A percentile compares a stretch with the other conserved stretches of the same genome.
phyloP scores from a whole-genome alignment of 441 rosid genomes.

The Geranium incanum region DNA sequence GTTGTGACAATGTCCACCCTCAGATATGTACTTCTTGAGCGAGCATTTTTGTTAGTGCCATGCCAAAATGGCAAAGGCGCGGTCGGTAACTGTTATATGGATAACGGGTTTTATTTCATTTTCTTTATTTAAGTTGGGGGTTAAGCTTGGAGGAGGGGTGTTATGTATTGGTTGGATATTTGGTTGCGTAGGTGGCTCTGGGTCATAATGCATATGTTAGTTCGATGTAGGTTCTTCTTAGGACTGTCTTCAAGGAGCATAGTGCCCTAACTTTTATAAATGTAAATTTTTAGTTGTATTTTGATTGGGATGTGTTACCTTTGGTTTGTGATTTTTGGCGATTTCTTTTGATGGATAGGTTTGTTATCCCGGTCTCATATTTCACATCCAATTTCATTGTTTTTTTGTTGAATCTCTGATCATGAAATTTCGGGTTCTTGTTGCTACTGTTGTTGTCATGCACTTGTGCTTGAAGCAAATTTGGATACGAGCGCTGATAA shows the following conservation, averaged over 20 bases:
- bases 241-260: not conserved
- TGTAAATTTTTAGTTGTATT: not conserved
- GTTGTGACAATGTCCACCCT: not conserved
- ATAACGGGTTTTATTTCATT: no score
- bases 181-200: no score
- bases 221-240: not conserved
- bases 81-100: no score
- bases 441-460: not conserved
- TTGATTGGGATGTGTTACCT: not conserved
- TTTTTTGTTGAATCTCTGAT: not conserved
- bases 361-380: not conserved
- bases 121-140: no score
- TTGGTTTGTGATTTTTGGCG: not conserved
- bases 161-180: no score
- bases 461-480: not conserved
- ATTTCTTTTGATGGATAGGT: not conserved
- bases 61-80: no score
- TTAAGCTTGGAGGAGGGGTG: no score
- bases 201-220: no score
- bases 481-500: not conserved
- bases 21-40: not conserved
- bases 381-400: not conserved
- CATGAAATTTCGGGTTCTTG: not conserved
- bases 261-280: not conserved
- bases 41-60: no score